Conservation (phyloP, 148 eudicot genomes). For the Silene conica region DNA sequence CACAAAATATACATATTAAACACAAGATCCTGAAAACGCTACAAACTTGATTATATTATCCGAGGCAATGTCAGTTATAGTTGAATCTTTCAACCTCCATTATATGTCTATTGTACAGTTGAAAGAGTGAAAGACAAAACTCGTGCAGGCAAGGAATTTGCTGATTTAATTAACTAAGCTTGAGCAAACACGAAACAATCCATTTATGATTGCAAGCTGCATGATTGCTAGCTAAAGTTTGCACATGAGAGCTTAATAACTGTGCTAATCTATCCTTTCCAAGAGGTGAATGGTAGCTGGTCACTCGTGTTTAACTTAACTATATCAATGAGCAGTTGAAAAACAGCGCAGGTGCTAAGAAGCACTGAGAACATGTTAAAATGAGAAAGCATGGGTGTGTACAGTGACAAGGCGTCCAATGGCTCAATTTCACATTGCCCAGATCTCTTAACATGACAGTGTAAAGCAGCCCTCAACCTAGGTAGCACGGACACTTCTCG, state of each 20-base stretch:
- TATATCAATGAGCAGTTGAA: constrained; percentile 4
- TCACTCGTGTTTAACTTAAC: neutral
- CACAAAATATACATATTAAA: neutral
- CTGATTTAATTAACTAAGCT: no score
- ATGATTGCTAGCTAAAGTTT: neutral
- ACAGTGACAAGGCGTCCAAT: neutral
- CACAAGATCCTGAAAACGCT: neutral
- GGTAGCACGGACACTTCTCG: no score
- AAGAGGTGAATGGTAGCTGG: neutral
- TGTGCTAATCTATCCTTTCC: neutral
- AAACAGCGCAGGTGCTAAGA: neutral
- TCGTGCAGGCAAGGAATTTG: no score
- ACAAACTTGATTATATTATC: neutral
- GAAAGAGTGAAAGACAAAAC: no score
- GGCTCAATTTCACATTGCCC: no score
- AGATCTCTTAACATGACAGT: neutral
- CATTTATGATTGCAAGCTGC: neutral
- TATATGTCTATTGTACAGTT: no score
- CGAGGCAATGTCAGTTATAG: neutral
- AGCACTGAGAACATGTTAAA: neutral
- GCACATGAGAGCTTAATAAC: neutral
- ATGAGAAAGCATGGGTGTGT: neutral
- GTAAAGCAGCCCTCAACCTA: neutral
- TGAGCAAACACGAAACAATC: no score
- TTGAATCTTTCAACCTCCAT: no score